Evolutionary conservation across 2,329 filamentous ascomycete species (phyloP), one percentile per base, ranked within the genome.

Genomic region (Cytospora chrysosperma): DNA sequence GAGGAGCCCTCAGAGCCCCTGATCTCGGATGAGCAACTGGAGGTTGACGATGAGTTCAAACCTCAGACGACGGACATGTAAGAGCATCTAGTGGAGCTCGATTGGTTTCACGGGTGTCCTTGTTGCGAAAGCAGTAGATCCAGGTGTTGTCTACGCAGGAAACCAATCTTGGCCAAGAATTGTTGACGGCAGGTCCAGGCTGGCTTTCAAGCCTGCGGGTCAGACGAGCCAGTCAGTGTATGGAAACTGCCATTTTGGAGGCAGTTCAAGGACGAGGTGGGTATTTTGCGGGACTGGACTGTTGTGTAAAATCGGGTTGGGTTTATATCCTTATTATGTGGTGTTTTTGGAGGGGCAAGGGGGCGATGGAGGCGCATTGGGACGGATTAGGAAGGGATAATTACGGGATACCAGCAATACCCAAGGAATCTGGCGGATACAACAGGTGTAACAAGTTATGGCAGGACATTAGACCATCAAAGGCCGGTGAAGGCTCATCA

Each of bases 41-140:
- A 64, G 0, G 61, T 64, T 9, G 34, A 53, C 17, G 64, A 64
- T 37, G 64, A 64, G 19, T 66, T 66, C 54, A 64, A 49, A 17
- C 64, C 64, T 13, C 59, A 32, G 17, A 55, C 51, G 0, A 10
- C 26, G 3, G 4, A 5, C 4, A 26, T 49, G 7, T 55, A 27
- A 55, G 32, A 2, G 15, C 43, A 24, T 47, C 7, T 21, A 24
- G 43, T n/a, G 43, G n/a, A 13, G 3, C 9, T 10, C 1, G 8
- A 7, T n/a, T n/a, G n/a, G n/a, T n/a, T n/a, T n/a, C n/a, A n/a
- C n/a, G 26, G 13, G 5, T 3, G 3, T 12, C 12, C 3, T 8
- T 2, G 17, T 17, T 30, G n/a, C 6, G 15, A 26, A 34, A 8
- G 1, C 4, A 13, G 24, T 10, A 21, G 37, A 34, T 1, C n/a